Conservation (phyloP, 805 yeast genomes). For the Ogataea ganodermae region DNA sequence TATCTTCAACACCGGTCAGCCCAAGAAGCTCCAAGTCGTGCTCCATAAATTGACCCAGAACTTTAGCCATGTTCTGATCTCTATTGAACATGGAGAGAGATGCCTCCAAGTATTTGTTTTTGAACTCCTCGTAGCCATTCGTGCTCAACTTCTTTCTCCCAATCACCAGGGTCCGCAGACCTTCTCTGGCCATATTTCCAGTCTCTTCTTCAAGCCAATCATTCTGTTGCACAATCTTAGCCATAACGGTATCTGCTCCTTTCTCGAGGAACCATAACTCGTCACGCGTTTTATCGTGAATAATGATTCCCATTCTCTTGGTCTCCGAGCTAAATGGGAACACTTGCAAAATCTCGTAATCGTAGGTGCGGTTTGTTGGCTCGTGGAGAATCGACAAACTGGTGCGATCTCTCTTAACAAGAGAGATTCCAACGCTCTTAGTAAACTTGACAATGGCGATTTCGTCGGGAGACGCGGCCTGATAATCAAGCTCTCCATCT, state of each 20-base stretch:
- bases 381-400: constrained; percentile 69
- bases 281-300: constrained; percentile 59
- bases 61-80: constrained; percentile 70
- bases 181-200: constrained; percentile 97
- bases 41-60: constrained; percentile 71
- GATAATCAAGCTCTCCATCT: constrained; percentile 76
- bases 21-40: constrained; percentile 84
- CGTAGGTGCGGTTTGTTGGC: constrained; percentile 49
- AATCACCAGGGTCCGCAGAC: constrained; percentile 89
- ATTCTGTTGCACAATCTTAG: constrained; percentile 72
- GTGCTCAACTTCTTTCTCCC: constrained; percentile 74
- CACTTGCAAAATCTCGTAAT: constrained; percentile 71
- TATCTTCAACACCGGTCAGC: constrained; percentile 96
- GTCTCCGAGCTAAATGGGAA: constrained; percentile 97
- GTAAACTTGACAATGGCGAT: constrained; percentile 95
- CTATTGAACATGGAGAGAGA: constrained; percentile 77
- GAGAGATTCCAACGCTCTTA: constrained; percentile 78
- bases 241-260: constrained; percentile 97
- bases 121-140: constrained; percentile 62
- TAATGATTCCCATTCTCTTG: constrained; percentile 92
- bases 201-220: constrained; percentile 99
- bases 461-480: constrained; percentile 99
- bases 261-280: constrained; percentile 86
- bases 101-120: constrained; percentile 66
- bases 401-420: constrained; percentile 79